Base-by-base conservation (phyloP, 345 rosid species). In the Eucalyptus microcorys region DNA sequence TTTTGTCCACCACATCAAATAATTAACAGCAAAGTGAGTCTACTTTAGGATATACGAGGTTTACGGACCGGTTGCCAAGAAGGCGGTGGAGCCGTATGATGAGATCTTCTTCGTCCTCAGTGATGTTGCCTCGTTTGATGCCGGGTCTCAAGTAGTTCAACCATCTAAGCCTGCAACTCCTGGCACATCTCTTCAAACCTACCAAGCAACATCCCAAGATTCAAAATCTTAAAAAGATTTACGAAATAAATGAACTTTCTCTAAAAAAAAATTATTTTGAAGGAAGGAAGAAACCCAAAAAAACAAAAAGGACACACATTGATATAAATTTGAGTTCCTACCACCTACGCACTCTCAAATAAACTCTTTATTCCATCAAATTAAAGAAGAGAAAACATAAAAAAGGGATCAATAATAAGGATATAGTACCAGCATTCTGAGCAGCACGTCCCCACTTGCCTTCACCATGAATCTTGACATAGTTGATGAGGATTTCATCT, bases 101-200 rank as follows among this genome's bases (percentile, higher is more conserved):
- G 42, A 90, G 89, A 34, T 90, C 88, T 30, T 90, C 89, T 90
- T 90, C 91, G 43, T 87, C 91, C 12, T 34, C 10, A 7, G 91
- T 49, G 34, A 89, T 49, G 83, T 68, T 66, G 4, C 89, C 91
- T 50, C 91, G 52, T 85, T 89, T 87, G n/a, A 89, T 87, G 50
- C 45, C 86, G 5, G 91, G 87, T 30, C 88, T 90, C 86, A 90
- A 49, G 53, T 90, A 90, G 45, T 89, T 89, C 17, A 89, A 17
- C 91, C 91, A 89, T 42, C 91, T 43, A 27, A 89, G 87, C 87
- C 89, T 61, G 85, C 91, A 89, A 84, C 91, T 89, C 89, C 32
- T 89, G 64, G 85, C 87, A 52, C 87, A 49, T 64, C 91, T 89
- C 5, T 89, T 89, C 64, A 89, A 64, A 37, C 91, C 91, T 89